Base-by-base conservation (phyloP, 1,284 basidiomycete species). In the Ceratobasidium sp. region DNA sequence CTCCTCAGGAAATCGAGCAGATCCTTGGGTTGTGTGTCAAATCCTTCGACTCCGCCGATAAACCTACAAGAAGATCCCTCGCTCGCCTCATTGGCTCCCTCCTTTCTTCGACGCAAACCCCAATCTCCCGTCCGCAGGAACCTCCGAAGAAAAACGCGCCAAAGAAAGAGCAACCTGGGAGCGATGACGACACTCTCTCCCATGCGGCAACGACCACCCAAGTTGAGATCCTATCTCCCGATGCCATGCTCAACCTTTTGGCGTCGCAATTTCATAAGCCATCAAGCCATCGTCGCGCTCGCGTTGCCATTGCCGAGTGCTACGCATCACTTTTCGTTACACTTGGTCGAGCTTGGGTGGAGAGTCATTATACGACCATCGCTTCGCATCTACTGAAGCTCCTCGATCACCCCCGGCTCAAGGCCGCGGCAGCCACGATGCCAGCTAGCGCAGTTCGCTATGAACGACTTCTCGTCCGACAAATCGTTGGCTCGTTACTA, bases 251-350 rank as follows among this genome's bases (percentile, higher is more conserved):
- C 34, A 79, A 79, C 27, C 86, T 89, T 60, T 83, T 98, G 2
- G 93, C 94, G 0, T 78, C 78, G 0, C 89, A 90, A 32, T 94
- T 95, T 81, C 94, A 93, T 79, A 92, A 90, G 75, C 80, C 86
- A 5, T 83, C 86, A 50, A 77, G 85, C 0, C 83, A 88, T 0
- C 86, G 91, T 62, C 90, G 89, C 77, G 85, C 87, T 1, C 86
- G 91, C 25, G 88, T 93, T 43, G 94, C 93, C 4, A 85, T 98
- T 35, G 90, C 98, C 76, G 93, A 97, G 74, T 90, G 94, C 73
- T 98, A 98, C 75, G 85, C 88, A 1, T 86, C 91, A 0, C 79
- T 97, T 1, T 83, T 98, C 68, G 86, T 85, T 0, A 82, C 84
- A 6, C 87, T 98, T 4, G 96, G 95, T 0, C 72, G 88, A 0